A percentile compares a stretch with the other conserved stretches of the same genome.
Conservation (phyloP, 352 stramenopile genomes). For the Phytophthora sansomeana region DNA sequence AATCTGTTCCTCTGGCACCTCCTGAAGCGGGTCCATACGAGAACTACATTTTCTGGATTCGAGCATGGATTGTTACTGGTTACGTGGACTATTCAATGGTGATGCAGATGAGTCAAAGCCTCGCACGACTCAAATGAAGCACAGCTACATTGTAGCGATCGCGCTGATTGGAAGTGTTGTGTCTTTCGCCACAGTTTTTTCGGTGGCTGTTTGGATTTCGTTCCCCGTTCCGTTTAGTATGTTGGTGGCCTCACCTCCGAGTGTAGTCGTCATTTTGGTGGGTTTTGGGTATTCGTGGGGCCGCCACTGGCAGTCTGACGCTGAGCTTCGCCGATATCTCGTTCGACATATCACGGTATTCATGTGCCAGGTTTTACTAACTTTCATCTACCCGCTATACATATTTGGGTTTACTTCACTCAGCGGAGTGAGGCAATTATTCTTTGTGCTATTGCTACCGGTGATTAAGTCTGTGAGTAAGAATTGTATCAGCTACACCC, state of each 20-base stretch:
- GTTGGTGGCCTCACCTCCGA: conserved; percentile 28
- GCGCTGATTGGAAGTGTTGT: neutral
- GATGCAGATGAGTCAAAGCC: conserved; percentile 5
- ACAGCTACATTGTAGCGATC: neutral
- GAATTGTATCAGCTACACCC: conserved; percentile 29
- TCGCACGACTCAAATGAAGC: neutral
- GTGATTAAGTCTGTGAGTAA: conserved; percentile 25
- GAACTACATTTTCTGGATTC: conserved; percentile 14
- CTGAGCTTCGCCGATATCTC: conserved; percentile 13
- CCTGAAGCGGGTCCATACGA: conserved; percentile 8
- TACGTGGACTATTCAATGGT: conserved; percentile 8
- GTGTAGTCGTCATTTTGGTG: conserved; percentile 15
- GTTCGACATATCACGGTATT: conserved; percentile 23
- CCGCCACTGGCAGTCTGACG: conserved; percentile 9
- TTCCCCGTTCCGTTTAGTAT: conserved; percentile 32
- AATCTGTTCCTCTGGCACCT: conserved; percentile 5
- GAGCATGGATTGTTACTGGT: conserved; percentile 2
- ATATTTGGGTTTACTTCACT: conserved; percentile 27
- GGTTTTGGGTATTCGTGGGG: conserved; percentile 17
- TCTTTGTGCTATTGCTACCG: conserved; percentile 6
- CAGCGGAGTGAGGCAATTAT: conserved; percentile 3
- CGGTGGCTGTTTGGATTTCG: conserved; percentile 3
- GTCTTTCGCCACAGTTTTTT: conserved; percentile 14
- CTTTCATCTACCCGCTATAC: conserved; percentile 39
- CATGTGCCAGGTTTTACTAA: conserved; percentile 28